phyloP scores from a whole-genome alignment of 2,329 filamentous ascomycete species.

The Aspergillus arachidicola region DNA sequence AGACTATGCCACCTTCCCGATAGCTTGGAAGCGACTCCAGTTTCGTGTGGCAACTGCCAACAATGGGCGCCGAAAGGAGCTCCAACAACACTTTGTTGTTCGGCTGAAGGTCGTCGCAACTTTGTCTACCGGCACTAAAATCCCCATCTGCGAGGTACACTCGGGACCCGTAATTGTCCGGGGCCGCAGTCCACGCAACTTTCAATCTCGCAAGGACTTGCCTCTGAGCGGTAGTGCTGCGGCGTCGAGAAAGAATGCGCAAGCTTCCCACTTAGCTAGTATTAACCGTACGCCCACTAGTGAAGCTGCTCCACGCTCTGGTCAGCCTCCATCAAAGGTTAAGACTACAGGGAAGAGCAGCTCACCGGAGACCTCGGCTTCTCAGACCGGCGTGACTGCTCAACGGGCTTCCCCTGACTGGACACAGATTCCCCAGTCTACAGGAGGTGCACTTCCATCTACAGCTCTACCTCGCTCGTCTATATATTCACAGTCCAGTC shows the following conservation, averaged over 20 bases:
- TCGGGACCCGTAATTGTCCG: slow-evolving; percentile 93
- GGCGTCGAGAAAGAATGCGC: slow-evolving; percentile 72
- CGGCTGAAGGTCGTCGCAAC: slow-evolving; percentile 84
- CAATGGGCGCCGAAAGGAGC: slow-evolving; percentile 89
- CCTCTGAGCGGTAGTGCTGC: slow-evolving; percentile 79
- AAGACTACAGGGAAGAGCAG: slow-evolving; percentile 36
- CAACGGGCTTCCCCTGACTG: slow-evolving; percentile 38
- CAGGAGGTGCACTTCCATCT: slow-evolving; percentile 19
- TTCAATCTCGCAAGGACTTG: slow-evolving; percentile 90
- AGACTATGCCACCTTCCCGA: slow-evolving; percentile 86
- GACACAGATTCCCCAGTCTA: slow-evolving; percentile 37
- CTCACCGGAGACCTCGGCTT: slow-evolving; percentile 37
- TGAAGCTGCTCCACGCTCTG: slow-evolving; percentile 32
- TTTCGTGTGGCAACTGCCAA: slow-evolving; percentile 96
- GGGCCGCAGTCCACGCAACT: slow-evolving; percentile 89
- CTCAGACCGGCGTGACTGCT: slow-evolving; percentile 30
- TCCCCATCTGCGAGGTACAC: slow-evolving; percentile 78
- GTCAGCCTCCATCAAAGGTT: slow-evolving; percentile 30
- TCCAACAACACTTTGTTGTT: slow-evolving; percentile 94
- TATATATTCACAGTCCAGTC: slow-evolving; percentile 56
- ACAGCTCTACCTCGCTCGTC: slow-evolving; percentile 31
- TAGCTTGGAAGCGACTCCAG: slow-evolving; percentile 90
- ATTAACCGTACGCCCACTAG: slow-evolving; percentile 36
- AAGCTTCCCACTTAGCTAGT: slow-evolving; percentile 34
- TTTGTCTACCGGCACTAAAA: slow-evolving; percentile 78